Base-by-base conservation (phyloP, 768 basidiomycete species). In the Tulasnella sp. region DNA sequence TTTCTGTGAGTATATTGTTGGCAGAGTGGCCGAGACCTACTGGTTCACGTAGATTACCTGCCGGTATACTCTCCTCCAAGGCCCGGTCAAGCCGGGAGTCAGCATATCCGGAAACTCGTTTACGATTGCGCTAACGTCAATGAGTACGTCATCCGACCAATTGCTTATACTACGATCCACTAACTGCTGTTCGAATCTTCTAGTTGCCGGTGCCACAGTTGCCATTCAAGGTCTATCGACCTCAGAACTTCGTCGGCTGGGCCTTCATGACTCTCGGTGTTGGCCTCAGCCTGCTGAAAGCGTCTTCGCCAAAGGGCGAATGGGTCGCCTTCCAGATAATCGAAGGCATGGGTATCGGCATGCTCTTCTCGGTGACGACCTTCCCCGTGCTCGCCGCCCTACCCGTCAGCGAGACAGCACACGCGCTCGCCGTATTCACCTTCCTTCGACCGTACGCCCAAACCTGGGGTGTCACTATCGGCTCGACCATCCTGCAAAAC, bases 401-500 rank as follows among this genome's bases (percentile, higher is more conserved):
- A 8, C 52, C 58, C 9, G 45, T 60, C 31, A 46, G 27, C 19
- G 58, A 63, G 27, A 62, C 63, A 19, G 62, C 62, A 37, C 58
- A 59, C 29, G 62, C 62, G 15, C 45, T 63, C 4, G 62, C 61
- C 11, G 57, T 63, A 32, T 62, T 57, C 37, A 46, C 53, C 19
- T 63, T 68, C 63, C 62, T 68, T 42, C 66, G 69, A 46, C 63
- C 62, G 5, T 69, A 69, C 25, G 58, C 54, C 11, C 36, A 56
- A 36, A 56, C 54, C 9, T 56, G 54, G 54, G 54, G 54, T 17
- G 19, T 80, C 59, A 69, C 74, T 0, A 72, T 82, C 57, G 74
- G 75, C 1, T 69, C 70, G 12, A 71, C 74, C 0, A 70, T 81
- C 40, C 69, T 82, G 6, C 75, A 78, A 61, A 82, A 79, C 65